phyloP scores from a whole-genome alignment of 305 asterid genomes.

The Rubia balearica region DNA sequence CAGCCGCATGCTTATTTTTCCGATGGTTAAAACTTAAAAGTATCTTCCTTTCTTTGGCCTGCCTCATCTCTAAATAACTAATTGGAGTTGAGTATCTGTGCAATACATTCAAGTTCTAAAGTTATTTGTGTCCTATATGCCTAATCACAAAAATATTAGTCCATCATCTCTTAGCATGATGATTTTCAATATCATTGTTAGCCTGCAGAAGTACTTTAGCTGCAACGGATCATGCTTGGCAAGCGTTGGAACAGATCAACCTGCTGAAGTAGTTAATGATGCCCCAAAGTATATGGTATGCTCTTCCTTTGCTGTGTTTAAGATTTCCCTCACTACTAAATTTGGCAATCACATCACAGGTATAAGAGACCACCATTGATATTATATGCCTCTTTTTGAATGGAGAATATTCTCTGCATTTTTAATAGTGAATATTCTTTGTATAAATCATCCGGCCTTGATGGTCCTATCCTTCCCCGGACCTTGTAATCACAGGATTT shows the following conservation, averaged over 20 bases:
- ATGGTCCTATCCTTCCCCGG: not conserved
- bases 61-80: not conserved
- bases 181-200: constrained; percentile 21
- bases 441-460: not conserved
- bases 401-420: not conserved
- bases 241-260: constrained; percentile 87
- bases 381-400: not conserved
- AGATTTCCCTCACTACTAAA: constrained; percentile 6
- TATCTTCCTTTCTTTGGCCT: not conserved
- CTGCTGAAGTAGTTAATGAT: constrained; percentile 85
- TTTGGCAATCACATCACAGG: not conserved
- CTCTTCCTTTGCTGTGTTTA: not conserved
- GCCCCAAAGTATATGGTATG: constrained; percentile 72
- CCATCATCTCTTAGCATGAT: constrained; percentile 1
- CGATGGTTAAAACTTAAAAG: not conserved
- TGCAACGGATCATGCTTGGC: constrained; percentile 72
- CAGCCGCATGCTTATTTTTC: not conserved
- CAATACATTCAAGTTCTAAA: not conserved
- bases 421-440: too few species aligned
- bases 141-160: not conserved
- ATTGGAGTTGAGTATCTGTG: not conserved
- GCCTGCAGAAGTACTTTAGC: constrained; percentile 69
- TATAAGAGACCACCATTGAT: not conserved
- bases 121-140: not conserved
- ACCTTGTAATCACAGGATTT: not conserved